These are phyloP conservation scores for Trichosporon inkin DNA, from an alignment of 1,284 basidiomycete species.

Conservation along the genomic window DNA sequence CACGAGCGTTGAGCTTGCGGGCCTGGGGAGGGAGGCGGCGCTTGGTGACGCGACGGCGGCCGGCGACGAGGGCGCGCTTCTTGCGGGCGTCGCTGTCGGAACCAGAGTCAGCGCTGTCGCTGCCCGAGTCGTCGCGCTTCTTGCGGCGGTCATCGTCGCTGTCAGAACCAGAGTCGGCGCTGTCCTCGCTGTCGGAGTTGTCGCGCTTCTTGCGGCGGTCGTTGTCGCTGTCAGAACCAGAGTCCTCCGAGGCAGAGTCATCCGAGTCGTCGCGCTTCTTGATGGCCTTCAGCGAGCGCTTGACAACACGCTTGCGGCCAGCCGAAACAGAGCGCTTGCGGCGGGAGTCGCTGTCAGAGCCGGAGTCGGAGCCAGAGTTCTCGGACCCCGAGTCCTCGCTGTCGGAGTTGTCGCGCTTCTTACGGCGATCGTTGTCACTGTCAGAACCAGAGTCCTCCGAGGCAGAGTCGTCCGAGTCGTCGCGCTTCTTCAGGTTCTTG, in stretches of 20 bases:
- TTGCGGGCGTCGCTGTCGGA: background rate
- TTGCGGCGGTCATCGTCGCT: background rate
- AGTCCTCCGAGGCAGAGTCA: background rate
- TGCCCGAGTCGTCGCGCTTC: background rate
- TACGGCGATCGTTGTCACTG: background rate
- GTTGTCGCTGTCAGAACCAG: background rate
- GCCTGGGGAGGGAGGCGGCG: background rate
- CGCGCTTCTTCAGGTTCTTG: background rate
- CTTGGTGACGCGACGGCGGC: background rate
- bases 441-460: background rate
- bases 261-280: background rate
- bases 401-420: background rate
- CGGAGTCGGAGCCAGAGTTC: background rate
- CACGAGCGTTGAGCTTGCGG: background rate
- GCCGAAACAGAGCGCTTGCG: background rate
- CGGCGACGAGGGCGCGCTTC: background rate
- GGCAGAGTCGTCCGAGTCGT: background rate
- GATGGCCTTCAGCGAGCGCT: background rate
- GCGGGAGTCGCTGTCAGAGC: background rate
- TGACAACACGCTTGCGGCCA: background rate
- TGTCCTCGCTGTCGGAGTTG: background rate
- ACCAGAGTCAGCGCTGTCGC: background rate
- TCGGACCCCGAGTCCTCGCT: background rate
- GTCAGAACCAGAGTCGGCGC: background rate
- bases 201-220: background rate